Evolutionary conservation across 306 rosid genomes (phyloP), one percentile per base, ranked within the genome.

Genomic region (Senna siamea): DNA sequence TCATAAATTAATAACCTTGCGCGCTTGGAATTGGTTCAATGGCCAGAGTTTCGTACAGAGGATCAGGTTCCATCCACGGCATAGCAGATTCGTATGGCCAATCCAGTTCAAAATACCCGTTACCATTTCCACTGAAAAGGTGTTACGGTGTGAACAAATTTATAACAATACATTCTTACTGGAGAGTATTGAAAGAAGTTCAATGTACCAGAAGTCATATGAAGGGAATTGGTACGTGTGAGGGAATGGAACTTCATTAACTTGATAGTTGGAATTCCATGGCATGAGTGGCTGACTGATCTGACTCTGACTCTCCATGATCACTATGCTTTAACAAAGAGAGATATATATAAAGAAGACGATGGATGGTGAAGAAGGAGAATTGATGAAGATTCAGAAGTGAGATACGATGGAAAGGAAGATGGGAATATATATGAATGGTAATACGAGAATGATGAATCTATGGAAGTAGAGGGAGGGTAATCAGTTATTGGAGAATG

Each of bases 401-500:
- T 2, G 51, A 38, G 67, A 75, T 70, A 15, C 0, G 76, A 66
- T 2, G 7, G 1, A 1, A 58, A 20, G 34, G 51, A 14, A 17
- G 66, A 20, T 66, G 76, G 76, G 6, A 9, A 77, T 69, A 78
- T 84, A 81, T 74, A 80, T 12, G 81, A 64, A 69, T 41, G 32
- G 46, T 50, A 14, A 78, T 37, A 44, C 51, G 72, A 58, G 46
- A 67, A 55, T 66, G 34, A 71, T 76, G 66, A 61, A 79, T 69
- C 17, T 53, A 71, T 59, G 79, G 68, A 55, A 77, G 64, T 50
- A 58, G 51, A 73, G 54, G 13, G 66, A 32, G 47, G 52, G 66
- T 46, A 47, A 73, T 60, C 64, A 74, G 44, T 62, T n/a, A 15
- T 51, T 77, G 82, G 62, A 70, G 86, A 83, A 83, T 79, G 93